A percentile compares a stretch with the other conserved stretches of the same genome.
phyloP scores from a whole-genome alignment of 1,284 basidiomycete genomes.

The Apiotrichum gracile region DNA sequence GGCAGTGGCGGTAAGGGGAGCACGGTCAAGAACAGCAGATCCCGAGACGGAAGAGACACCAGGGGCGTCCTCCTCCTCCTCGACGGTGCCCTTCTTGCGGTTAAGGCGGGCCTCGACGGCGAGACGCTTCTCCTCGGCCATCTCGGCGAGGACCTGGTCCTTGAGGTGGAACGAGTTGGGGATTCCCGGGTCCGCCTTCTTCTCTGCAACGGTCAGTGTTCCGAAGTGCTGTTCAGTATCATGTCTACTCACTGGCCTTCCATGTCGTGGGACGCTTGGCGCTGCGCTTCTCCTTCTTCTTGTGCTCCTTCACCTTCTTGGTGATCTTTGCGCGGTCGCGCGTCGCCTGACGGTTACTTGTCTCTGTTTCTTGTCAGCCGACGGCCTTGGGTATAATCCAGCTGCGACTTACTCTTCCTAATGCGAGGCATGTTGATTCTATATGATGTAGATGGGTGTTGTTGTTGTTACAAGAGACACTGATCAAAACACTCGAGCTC shows the following conservation, averaged over 20 bases:
- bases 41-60: constrained; percentile 29
- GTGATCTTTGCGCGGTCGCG: constrained; percentile 70
- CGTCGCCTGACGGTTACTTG: constrained; percentile 69
- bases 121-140: constrained; percentile 67
- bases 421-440: constrained; percentile 60
- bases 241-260: constrained; percentile 73
- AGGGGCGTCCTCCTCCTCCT: constrained; percentile 41
- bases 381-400: too few species aligned
- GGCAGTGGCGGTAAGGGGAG: constrained; percentile 11
- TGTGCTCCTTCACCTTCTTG: constrained; percentile 71
- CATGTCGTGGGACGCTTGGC: constrained; percentile 80
- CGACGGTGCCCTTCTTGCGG: constrained; percentile 19
- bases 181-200: constrained; percentile 86
- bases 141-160: constrained; percentile 89
- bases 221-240: not conserved
- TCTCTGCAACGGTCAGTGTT: constrained; percentile 51
- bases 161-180: constrained; percentile 98
- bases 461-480: not conserved
- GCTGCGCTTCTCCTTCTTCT: constrained; percentile 69
- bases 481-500: not conserved
- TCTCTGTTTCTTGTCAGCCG: constrained; percentile 56
- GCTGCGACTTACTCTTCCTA: constrained; percentile 58
- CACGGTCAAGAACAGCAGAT: constrained; percentile 21
- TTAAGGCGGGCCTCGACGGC: constrained; percentile 44
- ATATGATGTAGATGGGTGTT: constrained; percentile 4